These are phyloP conservation scores for Cryphonectria japonica DNA, from an alignment of 2,329 filamentous ascomycete genomes.

Conservation along the genomic window DNA sequence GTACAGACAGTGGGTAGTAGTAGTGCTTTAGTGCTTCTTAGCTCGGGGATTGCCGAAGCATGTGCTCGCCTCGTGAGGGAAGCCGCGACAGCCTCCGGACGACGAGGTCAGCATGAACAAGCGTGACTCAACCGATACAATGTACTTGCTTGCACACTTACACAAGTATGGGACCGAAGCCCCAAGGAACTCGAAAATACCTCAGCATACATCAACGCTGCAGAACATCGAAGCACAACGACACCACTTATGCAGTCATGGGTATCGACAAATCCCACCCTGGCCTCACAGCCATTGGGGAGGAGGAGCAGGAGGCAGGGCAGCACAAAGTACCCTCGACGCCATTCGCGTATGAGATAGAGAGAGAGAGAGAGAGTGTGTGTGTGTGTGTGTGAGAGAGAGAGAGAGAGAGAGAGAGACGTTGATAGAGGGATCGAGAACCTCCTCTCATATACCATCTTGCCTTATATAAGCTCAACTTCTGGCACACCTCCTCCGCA, in stretches of 20 bases:
- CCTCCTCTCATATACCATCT: not conserved
- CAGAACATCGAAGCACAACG: not conserved
- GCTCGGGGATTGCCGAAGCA: not conserved
- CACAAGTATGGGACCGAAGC: not conserved
- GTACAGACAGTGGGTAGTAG: not conserved
- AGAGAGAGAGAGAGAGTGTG: not conserved
- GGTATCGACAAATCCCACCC: not conserved
- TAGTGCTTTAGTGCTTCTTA: too few relatives aligned
- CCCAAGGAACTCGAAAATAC: not conserved
- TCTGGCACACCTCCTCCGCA: not conserved
- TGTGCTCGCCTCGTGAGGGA: not conserved
- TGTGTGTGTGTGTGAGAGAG: too few relatives aligned
- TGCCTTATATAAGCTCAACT: conserved; percentile 5
- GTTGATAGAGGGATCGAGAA: conserved; percentile 3
- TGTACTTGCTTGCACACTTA: not conserved
- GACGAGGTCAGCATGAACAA: not conserved
- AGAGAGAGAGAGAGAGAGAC: not conserved
- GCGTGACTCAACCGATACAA: not conserved
- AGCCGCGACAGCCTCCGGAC: not conserved
- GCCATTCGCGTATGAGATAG: not conserved
- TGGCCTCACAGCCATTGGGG: not conserved
- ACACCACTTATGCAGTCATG: conserved; percentile 1
- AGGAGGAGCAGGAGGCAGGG: not conserved
- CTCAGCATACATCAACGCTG: not conserved
- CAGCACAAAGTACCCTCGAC: not conserved